Evolutionary conservation across 2,329 filamentous ascomycete species (phyloP).

Genomic region (Calonectria pseudoturangicola): DNA sequence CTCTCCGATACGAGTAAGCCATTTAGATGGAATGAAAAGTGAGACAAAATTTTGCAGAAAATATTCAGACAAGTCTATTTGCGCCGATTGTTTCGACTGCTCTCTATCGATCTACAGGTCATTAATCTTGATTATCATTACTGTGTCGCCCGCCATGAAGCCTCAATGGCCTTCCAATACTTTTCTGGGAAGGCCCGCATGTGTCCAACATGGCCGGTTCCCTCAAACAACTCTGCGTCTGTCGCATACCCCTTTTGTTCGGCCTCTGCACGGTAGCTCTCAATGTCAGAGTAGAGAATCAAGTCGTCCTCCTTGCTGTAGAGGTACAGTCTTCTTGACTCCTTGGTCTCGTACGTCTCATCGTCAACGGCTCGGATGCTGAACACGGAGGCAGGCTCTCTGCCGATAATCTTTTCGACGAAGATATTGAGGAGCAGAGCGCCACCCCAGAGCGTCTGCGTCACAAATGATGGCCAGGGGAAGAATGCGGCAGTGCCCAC

Average conservation of each 20-base stretch:
- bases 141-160: slow-evolving; percentile 50
- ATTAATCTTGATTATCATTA: slow-evolving; percentile 27
- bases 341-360: slow-evolving; percentile 58
- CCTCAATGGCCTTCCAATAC: slow-evolving; percentile 72
- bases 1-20: too few relatives aligned
- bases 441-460: slow-evolving; percentile 66
- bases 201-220: slow-evolving; percentile 77
- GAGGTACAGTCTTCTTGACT: slow-evolving; percentile 71
- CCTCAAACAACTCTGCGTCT: slow-evolving; percentile 72
- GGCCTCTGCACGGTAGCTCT: slow-evolving; percentile 70
- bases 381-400: slow-evolving; percentile 64
- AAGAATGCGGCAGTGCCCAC: slow-evolving; percentile 68
- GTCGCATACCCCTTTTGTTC: slow-evolving; percentile 69
- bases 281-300: slow-evolving; percentile 73
- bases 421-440: slow-evolving; percentile 63
- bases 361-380: slow-evolving; percentile 61
- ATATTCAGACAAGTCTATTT: slow-evolving; percentile 7
- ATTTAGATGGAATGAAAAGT: too few relatives aligned
- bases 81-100: neutral
- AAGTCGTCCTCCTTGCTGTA: slow-evolving; percentile 76
- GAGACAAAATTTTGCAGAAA: too few relatives aligned
- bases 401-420: slow-evolving; percentile 60
- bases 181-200: slow-evolving; percentile 72
- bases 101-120: slow-evolving; percentile 14
- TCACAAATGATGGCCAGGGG: slow-evolving; percentile 69